A percentile compares a stretch with the other conserved stretches of the same genome.
These are phyloP conservation scores for Colletotrichum sp. DNA, from an alignment of 2,329 filamentous ascomycete genomes.

Conservation along the genomic window DNA sequence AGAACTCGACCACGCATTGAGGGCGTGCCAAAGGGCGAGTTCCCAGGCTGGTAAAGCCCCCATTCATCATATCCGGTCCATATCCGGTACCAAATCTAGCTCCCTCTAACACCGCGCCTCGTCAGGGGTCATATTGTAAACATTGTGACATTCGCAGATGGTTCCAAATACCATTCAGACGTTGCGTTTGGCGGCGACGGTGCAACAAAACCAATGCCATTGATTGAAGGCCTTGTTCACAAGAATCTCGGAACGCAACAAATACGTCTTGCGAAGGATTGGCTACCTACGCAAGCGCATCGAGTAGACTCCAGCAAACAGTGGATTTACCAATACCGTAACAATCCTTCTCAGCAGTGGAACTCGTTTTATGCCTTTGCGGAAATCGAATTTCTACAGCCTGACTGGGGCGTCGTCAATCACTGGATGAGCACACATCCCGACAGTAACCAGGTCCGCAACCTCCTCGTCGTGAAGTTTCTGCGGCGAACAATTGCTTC, in stretches of 20 bases:
- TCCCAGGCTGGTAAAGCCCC: slow-evolving; percentile 48
- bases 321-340: slow-evolving; percentile 70
- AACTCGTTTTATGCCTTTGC: slow-evolving; percentile 68
- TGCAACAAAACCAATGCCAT: slow-evolving; percentile 60
- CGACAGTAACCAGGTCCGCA: slow-evolving; percentile 58
- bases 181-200: slow-evolving; percentile 70
- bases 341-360: slow-evolving; percentile 56
- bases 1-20: slow-evolving; percentile 46
- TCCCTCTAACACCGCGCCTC: background rate
- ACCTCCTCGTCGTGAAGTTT: slow-evolving; percentile 59
- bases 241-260: slow-evolving; percentile 60
- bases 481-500: slow-evolving; percentile 48
- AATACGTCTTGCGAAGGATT: slow-evolving; percentile 56
- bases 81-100: background rate
- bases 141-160: slow-evolving; percentile 59
- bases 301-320: slow-evolving; percentile 47
- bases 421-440: slow-evolving; percentile 56
- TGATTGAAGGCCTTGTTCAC: slow-evolving; percentile 48
- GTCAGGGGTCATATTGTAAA: slow-evolving; percentile 61
- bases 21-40: slow-evolving; percentile 46
- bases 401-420: slow-evolving; percentile 68
- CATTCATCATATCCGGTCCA: background rate
- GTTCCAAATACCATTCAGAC: slow-evolving; percentile 60
- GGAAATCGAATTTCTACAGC: slow-evolving; percentile 65
- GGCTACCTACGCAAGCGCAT: slow-evolving; percentile 49